Percentiles rank a stretch among this genome's conserved stretches.
Evolutionary conservation across 1,139 yeast species (phyloP).

Genomic region (Entelexis sorbosivorans): DNA sequence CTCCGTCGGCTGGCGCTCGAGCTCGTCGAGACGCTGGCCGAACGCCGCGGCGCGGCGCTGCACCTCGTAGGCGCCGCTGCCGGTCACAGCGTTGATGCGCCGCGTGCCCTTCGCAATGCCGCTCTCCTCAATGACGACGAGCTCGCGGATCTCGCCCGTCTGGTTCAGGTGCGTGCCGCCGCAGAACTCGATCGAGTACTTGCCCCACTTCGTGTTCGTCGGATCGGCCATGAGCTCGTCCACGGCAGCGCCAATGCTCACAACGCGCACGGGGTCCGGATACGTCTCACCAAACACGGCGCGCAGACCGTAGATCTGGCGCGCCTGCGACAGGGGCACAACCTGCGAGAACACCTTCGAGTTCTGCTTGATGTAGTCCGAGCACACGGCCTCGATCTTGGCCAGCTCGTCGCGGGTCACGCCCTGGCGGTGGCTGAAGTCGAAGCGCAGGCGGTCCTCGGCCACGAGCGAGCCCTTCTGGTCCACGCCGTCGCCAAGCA

Average conservation of each 20-base stretch:
- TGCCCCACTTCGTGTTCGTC: slow-evolving; percentile 57
- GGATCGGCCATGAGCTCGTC: slow-evolving; percentile 70
- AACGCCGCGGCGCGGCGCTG: slow-evolving; percentile 73
- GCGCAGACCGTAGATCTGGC: slow-evolving; percentile 70
- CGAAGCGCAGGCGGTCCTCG: slow-evolving; percentile 89
- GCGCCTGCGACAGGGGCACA: slow-evolving; percentile 63
- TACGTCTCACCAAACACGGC: slow-evolving; percentile 98
- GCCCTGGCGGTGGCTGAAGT: slow-evolving; percentile 82
- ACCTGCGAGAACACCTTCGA: slow-evolving; percentile 69
- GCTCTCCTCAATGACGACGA: slow-evolving; percentile 81
- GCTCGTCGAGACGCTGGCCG: slow-evolving; percentile 46
- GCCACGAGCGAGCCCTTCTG: slow-evolving; percentile 97
- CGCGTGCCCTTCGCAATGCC: slow-evolving; percentile 98
- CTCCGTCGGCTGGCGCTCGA: slow-evolving; percentile 51
- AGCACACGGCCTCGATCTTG: slow-evolving; percentile 64
- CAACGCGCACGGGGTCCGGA: slow-evolving; percentile 98
- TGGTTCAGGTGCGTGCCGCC: slow-evolving; percentile 96
- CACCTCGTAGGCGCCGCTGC: slow-evolving; percentile 78
- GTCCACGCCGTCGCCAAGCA: slow-evolving; percentile 77
- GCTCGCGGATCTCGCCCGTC: slow-evolving; percentile 86
- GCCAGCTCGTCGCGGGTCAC: slow-evolving; percentile 58
- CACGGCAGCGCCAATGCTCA: slow-evolving; percentile 84
- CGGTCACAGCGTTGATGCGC: slow-evolving; percentile 95
- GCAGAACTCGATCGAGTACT: slow-evolving; percentile 83
- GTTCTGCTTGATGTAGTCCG: slow-evolving; percentile 60